Conservation (phyloP, 2,329 filamentous ascomycete genomes). For the Gyromitra esculenta region DNA sequence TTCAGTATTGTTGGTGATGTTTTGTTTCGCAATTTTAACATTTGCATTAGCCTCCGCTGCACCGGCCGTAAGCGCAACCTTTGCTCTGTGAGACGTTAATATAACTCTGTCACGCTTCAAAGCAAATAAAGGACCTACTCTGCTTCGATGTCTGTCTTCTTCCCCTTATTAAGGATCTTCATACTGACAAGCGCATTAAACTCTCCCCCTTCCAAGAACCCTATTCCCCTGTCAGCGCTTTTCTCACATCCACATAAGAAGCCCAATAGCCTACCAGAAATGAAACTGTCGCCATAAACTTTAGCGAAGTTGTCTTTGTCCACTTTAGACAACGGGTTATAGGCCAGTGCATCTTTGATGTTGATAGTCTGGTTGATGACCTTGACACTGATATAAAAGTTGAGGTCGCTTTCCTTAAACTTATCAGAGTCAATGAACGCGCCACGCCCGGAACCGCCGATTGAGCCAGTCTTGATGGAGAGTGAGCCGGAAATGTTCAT, state of each 20-base stretch:
- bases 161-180: conserved; percentile 55
- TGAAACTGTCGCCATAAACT: background rate
- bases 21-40: conserved; percentile 10
- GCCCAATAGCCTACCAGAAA: background rate
- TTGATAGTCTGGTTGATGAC: conserved; percentile 58
- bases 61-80: background rate
- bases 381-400: conserved; percentile 58
- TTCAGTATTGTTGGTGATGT: conserved; percentile 55
- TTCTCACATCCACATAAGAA: conserved; percentile 17
- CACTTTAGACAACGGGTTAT: conserved; percentile 41
- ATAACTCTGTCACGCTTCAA: background rate
- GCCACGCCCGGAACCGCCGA: conserved; percentile 56
- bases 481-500: conserved; percentile 61
- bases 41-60: background rate
- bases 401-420: conserved; percentile 58
- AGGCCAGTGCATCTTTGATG: conserved; percentile 55
- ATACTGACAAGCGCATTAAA: conserved; percentile 58
- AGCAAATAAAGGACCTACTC: background rate
- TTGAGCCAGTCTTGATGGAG: conserved; percentile 61
- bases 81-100: background rate
- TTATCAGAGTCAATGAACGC: conserved; percentile 31
- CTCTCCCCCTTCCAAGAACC: conserved; percentile 58
- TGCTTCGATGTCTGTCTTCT: conserved; percentile 49
- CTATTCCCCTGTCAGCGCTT: conserved; percentile 31
- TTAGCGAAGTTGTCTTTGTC: background rate